Percentiles rank a stretch among this genome's conserved stretches.
These are phyloP conservation scores for Pseudocercospora cruenta DNA, from an alignment of 2,329 filamentous ascomycete species.

Conservation along the genomic window DNA sequence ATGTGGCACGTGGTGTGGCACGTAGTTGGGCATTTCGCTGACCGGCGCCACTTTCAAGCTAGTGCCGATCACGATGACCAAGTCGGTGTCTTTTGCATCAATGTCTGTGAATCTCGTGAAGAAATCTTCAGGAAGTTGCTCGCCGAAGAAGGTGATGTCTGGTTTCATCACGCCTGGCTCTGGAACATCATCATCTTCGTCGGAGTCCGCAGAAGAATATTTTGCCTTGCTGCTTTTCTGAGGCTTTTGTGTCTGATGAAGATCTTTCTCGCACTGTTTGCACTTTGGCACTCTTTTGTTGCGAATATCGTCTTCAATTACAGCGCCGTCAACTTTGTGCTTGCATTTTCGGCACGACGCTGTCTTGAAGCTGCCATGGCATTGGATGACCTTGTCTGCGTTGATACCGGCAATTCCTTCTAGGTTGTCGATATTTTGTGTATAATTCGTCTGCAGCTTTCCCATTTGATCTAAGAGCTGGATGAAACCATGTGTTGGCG, in stretches of 20 bases:
- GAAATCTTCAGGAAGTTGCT: conserved; percentile 83
- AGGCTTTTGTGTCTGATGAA: conserved; percentile 48
- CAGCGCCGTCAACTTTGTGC: conserved; percentile 72
- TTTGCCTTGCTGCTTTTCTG: conserved; percentile 38
- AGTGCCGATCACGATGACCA: conserved; percentile 95
- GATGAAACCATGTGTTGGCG: conserved; percentile 94
- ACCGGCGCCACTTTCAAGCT: conserved; percentile 95
- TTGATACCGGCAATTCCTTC: conserved; percentile 18
- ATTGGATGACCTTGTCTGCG: conserved; percentile 70
- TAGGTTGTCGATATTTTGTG: conserved; percentile 93
- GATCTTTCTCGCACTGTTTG: conserved; percentile 65
- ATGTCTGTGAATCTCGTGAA: conserved; percentile 77
- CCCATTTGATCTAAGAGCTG: conserved; percentile 81
- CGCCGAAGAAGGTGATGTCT: conserved; percentile 97
- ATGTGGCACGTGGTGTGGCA: conserved; percentile 38
- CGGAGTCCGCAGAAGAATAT: conserved; percentile 57
- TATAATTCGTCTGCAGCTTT: conserved; percentile 95
- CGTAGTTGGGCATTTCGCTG: conserved; percentile 68
- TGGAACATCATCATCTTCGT: conserved; percentile 67
- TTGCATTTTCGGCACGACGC: conserved; percentile 85
- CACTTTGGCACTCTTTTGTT: conserved; percentile 78
- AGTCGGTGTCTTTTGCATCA: conserved; percentile 78
- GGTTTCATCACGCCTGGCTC: conserved; percentile 86
- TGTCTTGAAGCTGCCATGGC: conserved; percentile 93
- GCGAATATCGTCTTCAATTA: conserved; percentile 78